Percentiles rank a stretch among this genome's conserved stretches.
Conservation (phyloP, 768 basidiomycete species). For the Agrocybe praecox region DNA sequence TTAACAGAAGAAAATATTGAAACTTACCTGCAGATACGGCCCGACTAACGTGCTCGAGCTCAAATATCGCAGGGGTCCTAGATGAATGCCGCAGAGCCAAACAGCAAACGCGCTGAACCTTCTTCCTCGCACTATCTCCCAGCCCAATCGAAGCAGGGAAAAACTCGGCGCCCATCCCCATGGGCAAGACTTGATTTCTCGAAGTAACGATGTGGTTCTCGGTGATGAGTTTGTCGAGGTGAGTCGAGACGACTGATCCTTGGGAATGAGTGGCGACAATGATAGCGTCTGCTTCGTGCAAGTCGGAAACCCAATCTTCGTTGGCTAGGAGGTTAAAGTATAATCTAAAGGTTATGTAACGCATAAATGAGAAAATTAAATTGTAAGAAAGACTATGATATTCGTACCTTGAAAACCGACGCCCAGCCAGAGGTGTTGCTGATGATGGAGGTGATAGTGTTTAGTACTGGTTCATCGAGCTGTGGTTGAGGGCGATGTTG, state of each 20-base stretch:
- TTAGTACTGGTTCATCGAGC: conserved; percentile 19
- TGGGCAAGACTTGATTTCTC: neutral
- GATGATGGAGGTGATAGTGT: conserved; percentile 57
- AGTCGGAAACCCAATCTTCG: conserved; percentile 73
- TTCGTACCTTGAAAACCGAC: conserved; percentile 58
- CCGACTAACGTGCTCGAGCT: conserved; percentile 74
- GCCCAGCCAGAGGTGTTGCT: conserved; percentile 57
- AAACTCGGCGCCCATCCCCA: conserved; percentile 32
- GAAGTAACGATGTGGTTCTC: neutral
- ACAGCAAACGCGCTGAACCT: conserved; percentile 70
- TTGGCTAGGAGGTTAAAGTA: conserved; percentile 64
- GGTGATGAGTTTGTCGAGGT: conserved; percentile 34
- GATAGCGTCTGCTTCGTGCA: conserved; percentile 84
- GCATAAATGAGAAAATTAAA: neutral
- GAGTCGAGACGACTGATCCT: conserved; percentile 91
- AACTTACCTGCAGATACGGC: conserved; percentile 75
- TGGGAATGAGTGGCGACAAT: conserved; percentile 95
- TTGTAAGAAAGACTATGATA: neutral
- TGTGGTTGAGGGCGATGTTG: neutral
- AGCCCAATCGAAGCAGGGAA: conserved; percentile 30
- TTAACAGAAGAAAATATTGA: too few species aligned
- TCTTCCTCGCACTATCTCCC: conserved; percentile 19
- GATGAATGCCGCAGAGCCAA: conserved; percentile 84
- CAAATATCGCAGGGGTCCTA: conserved; percentile 80
- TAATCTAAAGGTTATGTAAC: conserved; percentile 41